phyloP scores from a whole-genome alignment of 2,329 filamentous ascomycete genomes.

The Triangularia verruculosa region DNA sequence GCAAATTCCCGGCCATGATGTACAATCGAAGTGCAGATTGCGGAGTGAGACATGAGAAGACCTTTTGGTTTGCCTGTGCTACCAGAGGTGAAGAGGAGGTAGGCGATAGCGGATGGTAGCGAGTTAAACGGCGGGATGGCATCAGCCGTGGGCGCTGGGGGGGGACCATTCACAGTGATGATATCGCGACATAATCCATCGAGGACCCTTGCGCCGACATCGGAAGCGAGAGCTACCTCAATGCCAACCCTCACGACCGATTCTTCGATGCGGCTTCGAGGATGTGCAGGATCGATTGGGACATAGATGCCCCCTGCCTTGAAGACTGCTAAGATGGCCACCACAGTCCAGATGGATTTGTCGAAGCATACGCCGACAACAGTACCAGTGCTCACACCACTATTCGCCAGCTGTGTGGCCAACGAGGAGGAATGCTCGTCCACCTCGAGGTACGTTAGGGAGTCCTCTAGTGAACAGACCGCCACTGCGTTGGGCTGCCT shows the following conservation, averaged over 20 bases:
- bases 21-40: conserved; percentile 24
- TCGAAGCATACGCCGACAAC: conserved; percentile 20
- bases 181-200: background rate
- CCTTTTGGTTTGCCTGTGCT: conserved; percentile 54
- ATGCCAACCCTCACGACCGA: conserved; percentile 23
- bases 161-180: background rate
- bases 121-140: conserved; percentile 32
- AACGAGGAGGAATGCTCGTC: background rate
- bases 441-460: background rate
- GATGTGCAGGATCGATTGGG: conserved; percentile 3
- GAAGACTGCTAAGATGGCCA: conserved; percentile 26
- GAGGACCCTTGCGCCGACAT: background rate
- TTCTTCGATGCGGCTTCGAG: conserved; percentile 3
- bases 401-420: background rate
- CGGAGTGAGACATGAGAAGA: conserved; percentile 36
- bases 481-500: background rate
- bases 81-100: conserved; percentile 50
- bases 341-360: conserved; percentile 25
- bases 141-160: background rate
- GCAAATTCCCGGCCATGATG: conserved; percentile 43
- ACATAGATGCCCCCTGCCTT: conserved; percentile 27
- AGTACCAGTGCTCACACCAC: background rate
- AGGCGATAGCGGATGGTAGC: background rate
- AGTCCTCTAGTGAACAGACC: background rate
- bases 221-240: conserved; percentile 10